Conservation (phyloP, 2,329 filamentous ascomycete genomes). For the Microsporum audouinii region DNA sequence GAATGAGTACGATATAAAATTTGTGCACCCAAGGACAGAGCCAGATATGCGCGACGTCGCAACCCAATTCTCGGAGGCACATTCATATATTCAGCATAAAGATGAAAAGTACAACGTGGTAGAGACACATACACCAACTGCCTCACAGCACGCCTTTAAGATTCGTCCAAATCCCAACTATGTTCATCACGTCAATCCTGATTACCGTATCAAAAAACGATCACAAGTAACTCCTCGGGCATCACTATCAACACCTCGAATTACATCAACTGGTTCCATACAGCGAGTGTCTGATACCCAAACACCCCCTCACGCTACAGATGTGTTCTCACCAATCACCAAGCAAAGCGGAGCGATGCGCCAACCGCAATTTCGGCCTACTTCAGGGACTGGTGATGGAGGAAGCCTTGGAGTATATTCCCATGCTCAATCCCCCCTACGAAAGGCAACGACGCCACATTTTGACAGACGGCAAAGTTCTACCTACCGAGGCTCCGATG, state of each 20-base stretch:
- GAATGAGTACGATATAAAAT: constrained; percentile 93
- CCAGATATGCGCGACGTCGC: constrained; percentile 66
- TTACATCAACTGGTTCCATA: constrained; percentile 17
- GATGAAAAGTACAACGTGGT: constrained; percentile 43
- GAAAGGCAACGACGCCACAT: constrained; percentile 60
- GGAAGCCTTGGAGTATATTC: constrained; percentile 71
- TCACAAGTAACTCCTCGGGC: constrained; percentile 33
- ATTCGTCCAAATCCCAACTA: constrained; percentile 79
- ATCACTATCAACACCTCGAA: constrained; percentile 15
- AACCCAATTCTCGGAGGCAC: constrained; percentile 56
- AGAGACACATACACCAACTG: constrained; percentile 51
- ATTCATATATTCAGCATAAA: constrained; percentile 27
- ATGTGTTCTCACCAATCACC: constrained; percentile 21
- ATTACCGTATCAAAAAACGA: constrained; percentile 36
- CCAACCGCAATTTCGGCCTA: constrained; percentile 43
- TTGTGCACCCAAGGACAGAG: constrained; percentile 80
- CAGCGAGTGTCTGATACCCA: constrained; percentile 24
- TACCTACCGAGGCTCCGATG: constrained; percentile 30
- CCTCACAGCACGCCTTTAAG: constrained; percentile 60
- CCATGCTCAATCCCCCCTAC: constrained; percentile 70
- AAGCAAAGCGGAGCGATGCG: constrained; percentile 38
- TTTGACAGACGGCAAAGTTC: constrained; percentile 33
- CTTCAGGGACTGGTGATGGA: constrained; percentile 46
- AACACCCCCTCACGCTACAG: constrained; percentile 37
- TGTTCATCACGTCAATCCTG: constrained; percentile 58